Percentiles rank a stretch among this genome's conserved stretches.
These are phyloP conservation scores for Sclerotinia trifoliorum DNA, from an alignment of 2,329 filamentous ascomycete genomes.

Conservation along the genomic window DNA sequence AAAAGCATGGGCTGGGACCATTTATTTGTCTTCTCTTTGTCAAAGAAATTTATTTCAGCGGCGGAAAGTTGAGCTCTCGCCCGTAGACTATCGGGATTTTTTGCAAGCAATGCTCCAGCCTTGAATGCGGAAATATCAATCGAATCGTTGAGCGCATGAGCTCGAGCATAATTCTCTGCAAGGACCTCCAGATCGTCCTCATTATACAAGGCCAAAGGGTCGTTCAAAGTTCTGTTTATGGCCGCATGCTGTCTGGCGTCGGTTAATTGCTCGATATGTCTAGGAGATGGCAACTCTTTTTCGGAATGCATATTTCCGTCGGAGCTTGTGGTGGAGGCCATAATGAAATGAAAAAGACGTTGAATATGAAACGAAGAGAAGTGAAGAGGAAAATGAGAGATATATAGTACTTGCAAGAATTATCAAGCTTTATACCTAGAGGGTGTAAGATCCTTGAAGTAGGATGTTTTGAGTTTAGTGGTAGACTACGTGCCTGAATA, in stretches of 20 bases:
- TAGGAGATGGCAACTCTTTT: neutral
- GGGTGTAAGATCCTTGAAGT: neutral
- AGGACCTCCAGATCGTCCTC: neutral
- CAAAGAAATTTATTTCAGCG: conserved; percentile 57
- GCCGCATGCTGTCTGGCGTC: conserved; percentile 4
- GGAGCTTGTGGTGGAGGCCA: neutral
- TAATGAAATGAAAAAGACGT: neutral
- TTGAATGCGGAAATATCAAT: conserved; percentile 59
- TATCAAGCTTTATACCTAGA: neutral
- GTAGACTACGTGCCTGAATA: neutral
- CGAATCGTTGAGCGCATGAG: conserved; percentile 53
- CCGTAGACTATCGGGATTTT: conserved; percentile 43
- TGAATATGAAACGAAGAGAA: neutral
- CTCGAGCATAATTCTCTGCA: conserved; percentile 53
- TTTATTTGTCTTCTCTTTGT: conserved; percentile 61
- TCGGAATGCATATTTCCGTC: neutral
- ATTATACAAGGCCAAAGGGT: neutral
- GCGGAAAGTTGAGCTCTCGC: conserved; percentile 49
- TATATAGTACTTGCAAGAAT: no score
- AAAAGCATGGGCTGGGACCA: conserved; percentile 64
- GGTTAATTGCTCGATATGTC: neutral
- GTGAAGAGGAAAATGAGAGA: no score
- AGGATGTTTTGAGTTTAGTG: neutral
- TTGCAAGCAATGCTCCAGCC: conserved; percentile 59
- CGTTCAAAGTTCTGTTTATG: neutral